These are phyloP conservation scores for Rhodotorula sp. DNA, from an alignment of 1,284 basidiomycete genomes.

Conservation along the genomic window DNA sequence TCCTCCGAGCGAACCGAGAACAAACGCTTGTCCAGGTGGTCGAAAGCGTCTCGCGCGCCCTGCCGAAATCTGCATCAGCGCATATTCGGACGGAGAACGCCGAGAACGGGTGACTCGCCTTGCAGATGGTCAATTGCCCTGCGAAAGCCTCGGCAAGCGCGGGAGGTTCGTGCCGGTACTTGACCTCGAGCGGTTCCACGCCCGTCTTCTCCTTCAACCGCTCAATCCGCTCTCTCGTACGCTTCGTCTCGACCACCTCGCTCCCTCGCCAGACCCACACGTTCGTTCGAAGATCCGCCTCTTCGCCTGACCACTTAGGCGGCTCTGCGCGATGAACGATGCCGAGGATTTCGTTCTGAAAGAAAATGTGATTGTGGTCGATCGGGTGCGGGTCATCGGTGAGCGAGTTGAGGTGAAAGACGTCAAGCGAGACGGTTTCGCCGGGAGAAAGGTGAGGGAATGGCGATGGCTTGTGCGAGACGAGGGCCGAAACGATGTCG, in stretches of 20 bases:
- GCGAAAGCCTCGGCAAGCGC: conserved; percentile 28
- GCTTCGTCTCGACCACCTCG: conserved; percentile 17
- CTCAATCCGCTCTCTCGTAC: conserved; percentile 7
- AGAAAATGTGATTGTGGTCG: conserved; percentile 33
- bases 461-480: not conserved
- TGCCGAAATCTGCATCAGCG: not conserved
- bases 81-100: no score
- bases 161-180: conserved; percentile 10
- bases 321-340: conserved; percentile 20
- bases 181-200: not conserved
- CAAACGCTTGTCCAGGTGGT: conserved; percentile 28
- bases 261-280: conserved; percentile 32
- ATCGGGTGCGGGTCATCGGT: conserved; percentile 29
- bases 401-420: conserved; percentile 32
- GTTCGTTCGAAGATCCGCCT: conserved; percentile 1
- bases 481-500: conserved; percentile 6
- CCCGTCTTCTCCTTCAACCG: conserved; percentile 17
- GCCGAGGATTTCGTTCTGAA: conserved; percentile 29
- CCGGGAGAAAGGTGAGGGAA: conserved; percentile 5
- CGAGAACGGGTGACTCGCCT: not conserved
- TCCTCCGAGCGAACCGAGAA: conserved; percentile 13
- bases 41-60: conserved; percentile 29
- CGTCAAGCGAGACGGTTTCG: conserved; percentile 19
- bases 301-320: not conserved
- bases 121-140: conserved; percentile 31